Base-by-base conservation (phyloP, 2,329 filamentous ascomycete genomes). In the Epichloe hybrida region DNA sequence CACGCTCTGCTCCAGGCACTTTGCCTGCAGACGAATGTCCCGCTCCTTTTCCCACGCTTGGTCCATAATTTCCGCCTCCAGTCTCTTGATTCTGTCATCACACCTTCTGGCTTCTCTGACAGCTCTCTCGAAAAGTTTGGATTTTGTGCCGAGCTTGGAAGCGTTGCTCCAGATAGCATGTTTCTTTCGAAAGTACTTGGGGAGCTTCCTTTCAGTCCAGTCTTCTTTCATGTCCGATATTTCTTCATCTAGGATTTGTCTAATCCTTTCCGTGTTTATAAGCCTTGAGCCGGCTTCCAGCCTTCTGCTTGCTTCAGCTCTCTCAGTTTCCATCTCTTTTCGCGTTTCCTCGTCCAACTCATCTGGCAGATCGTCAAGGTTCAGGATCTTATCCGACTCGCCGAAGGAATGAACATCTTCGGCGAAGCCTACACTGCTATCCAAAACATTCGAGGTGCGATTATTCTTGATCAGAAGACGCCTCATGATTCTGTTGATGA, bases 1-100 rank as follows among this genome's bases (percentile, higher is more conserved):
- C 1, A 95, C 66, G 3, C 74, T 88, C 4, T 72, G 68, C 53
- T 91, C 81, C 50, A 95, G 68, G 37, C 68, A 74, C 11, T 68
- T 65, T 46, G 81, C 80, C 57, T 80, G 77, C 5, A 65, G 67
- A 27, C 71, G 66, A 13, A 93, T 61, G 13, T 81, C 72, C 1
- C 64, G 58, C 21, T 69, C 66, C 7, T 69, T 76, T 11, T 66
- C 62, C 77, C 82, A 88, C 34, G 70, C 61, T 15, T 74, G 67
- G 1, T 62, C 57, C 21, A 71, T 55, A 36, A 88, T 77, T 20
- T 79, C 73, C 1, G 70, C 58, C 9, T 72, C 72, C 15, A 81
- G 64, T 45, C 74, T 80, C n/a, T 63, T 61, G 34, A 91, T 69
- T 9, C 83, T 79, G 2, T 58, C 53, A 12, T 74, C 65, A 17